Conservation (phyloP, 306 rosid species). For the Fragaria vesca region DNA sequence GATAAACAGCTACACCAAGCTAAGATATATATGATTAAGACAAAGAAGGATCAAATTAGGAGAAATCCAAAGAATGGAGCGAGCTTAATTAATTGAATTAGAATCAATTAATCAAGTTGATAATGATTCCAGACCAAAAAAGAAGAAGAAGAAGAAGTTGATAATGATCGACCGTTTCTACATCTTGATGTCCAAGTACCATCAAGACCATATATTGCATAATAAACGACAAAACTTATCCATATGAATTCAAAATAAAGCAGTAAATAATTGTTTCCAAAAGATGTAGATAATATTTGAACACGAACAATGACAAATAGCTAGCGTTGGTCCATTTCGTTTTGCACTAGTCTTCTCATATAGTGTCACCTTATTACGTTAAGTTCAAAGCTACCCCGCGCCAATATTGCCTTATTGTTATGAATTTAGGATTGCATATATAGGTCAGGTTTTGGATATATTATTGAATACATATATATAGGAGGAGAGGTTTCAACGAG, state of each 20-base stretch:
- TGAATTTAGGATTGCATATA: too few species aligned
- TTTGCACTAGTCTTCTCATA: too few species aligned
- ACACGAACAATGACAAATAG: slow-evolving; percentile 1
- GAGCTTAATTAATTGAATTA: neutral
- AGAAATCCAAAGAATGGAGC: neutral
- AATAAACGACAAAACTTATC: neutral
- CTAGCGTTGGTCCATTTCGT: neutral
- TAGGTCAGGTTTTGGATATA: too few species aligned
- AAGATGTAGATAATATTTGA: neutral
- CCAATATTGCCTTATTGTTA: too few species aligned
- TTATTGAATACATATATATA: too few species aligned
- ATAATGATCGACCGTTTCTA: neutral
- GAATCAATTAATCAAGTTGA: neutral
- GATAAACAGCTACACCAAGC: neutral
- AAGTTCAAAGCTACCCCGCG: too few species aligned
- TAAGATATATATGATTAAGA: too few species aligned
- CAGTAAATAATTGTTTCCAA: neutral
- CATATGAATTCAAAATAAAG: neutral
- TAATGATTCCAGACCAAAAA: neutral
- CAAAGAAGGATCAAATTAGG: neutral
- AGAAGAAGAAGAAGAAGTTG: neutral
- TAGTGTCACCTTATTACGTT: too few species aligned
- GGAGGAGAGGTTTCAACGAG: too few species aligned
- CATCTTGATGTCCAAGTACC: neutral
- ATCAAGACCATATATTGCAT: neutral